Evolutionary conservation across 352 stramenopile species (phyloP).

Genomic region (Pythium brachiatum): DNA sequence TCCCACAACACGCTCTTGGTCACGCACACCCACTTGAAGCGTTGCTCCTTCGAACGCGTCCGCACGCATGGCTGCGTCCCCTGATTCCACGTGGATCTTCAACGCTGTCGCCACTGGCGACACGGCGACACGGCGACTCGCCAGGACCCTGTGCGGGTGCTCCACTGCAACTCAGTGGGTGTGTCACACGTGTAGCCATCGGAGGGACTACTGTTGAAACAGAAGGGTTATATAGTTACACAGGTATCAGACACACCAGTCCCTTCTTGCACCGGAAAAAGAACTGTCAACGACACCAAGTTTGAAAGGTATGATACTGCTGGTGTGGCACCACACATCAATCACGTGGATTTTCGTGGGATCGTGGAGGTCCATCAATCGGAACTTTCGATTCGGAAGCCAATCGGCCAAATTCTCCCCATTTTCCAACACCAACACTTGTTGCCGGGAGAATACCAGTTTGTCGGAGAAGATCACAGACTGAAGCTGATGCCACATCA

Average conservation of each 20-base stretch:
- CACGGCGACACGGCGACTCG: too few species aligned
- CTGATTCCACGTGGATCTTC: not conserved
- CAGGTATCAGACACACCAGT: not conserved
- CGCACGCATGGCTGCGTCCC: not conserved
- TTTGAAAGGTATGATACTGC: constrained; percentile 6
- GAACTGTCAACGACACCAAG: constrained; percentile 15
- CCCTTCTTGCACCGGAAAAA: not conserved
- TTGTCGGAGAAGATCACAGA: too few species aligned
- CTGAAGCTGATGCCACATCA: too few species aligned
- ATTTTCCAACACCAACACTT: too few species aligned
- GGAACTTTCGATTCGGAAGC: not conserved
- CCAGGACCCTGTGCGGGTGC: too few species aligned
- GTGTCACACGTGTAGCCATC: constrained; percentile 22
- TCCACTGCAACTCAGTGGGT: constrained; percentile 1
- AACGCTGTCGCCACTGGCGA: not conserved
- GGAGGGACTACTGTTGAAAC: constrained; percentile 2
- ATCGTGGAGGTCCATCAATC: not conserved
- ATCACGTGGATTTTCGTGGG: not conserved
- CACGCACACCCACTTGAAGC: too few species aligned
- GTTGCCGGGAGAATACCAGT: too few species aligned
- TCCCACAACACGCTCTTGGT: too few species aligned
- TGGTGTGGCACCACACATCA: not conserved
- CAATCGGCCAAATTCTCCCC: not conserved
- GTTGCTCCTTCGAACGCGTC: not conserved
- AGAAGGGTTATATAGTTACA: constrained; percentile 12